phyloP scores from a whole-genome alignment of 2,329 filamentous ascomycete species.

The Pseudocercospora macadamiae region DNA sequence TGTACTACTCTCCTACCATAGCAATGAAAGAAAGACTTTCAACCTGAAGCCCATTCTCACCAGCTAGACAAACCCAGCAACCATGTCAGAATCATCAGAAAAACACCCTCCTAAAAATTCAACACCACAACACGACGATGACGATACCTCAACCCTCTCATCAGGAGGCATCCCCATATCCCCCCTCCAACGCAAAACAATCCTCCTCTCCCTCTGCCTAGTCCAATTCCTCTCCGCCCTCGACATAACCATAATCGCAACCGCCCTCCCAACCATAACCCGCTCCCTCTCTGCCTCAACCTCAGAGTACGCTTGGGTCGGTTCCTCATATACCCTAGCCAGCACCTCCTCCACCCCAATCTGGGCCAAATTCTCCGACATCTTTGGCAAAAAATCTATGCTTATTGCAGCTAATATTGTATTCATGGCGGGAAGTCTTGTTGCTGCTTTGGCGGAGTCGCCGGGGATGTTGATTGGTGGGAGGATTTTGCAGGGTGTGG shows the following conservation, averaged over 20 bases:
- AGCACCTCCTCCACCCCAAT: conserved; percentile 56
- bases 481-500: conserved; percentile 58
- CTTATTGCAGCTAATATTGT: conserved; percentile 61
- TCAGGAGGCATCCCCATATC: conserved; percentile 5
- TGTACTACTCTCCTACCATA: neutral
- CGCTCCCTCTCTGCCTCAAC: conserved; percentile 40
- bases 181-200: neutral
- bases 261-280: conserved; percentile 62
- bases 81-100: neutral
- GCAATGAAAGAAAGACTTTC: neutral
- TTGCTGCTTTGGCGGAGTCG: conserved; percentile 19
- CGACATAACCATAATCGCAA: conserved; percentile 66
- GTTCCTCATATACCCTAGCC: conserved; percentile 54
- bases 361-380: conserved; percentile 68
- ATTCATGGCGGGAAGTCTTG: conserved; percentile 51
- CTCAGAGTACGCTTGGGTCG: conserved; percentile 58
- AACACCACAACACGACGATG: neutral
- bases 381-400: conserved; percentile 66
- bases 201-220: conserved; percentile 11
- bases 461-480: conserved; percentile 53
- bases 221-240: conserved; percentile 54
- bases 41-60: no score
- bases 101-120: neutral
- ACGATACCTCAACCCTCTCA: no score
- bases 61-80: neutral